Evolutionary conservation across 2,329 filamentous ascomycete genomes (phyloP), one percentile per base, ranked within the genome.

Genomic region (Fusarium foetens): DNA sequence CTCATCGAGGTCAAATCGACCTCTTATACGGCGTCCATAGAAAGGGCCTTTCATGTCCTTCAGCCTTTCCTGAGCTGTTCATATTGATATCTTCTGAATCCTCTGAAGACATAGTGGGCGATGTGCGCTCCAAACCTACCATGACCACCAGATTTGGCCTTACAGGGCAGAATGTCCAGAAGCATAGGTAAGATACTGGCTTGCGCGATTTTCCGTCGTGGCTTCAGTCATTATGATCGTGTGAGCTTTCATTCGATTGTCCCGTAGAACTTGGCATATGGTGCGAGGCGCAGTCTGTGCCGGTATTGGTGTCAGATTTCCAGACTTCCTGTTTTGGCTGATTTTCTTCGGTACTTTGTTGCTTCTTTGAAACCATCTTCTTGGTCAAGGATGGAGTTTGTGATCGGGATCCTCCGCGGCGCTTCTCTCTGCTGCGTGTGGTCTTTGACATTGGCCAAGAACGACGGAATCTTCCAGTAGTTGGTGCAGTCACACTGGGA

Each of bases 401-500:
- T 12, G 41, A 19, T 46, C 68, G 71, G 19, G 43, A 54, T 43
- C 41, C 52, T 33, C 41, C 25, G 36, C 27, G 51, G 14, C 57
- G 52, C 31, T 66, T 72, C 52, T 72, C 64, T 21, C 45, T 58
- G 39, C 23, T 54, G 36, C 39, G 41, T 17, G 33, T 29, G 12
- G 33, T 31, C 36, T 48, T 64, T 21, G 62, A 36, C 39, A 64
- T 38, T 9, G 72, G 69, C 72, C 72, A 74, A 48, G 72, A 74
- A 23, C 66, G 48, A 17, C 69, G 66, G 38, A 74, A 68, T 49
- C 72, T 73, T n/a, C 72, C 72, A 25, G 51, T 71, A 17, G 72
- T 74, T 29, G 72, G 72, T 8, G 72, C 69, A 29, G 73, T 74
- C 19, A 51, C 33, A 23, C 25, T 38, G 12, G 58, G 29, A 8